phyloP scores from a whole-genome alignment of 306 rosid genomes.

The Phaseolus lunatus region DNA sequence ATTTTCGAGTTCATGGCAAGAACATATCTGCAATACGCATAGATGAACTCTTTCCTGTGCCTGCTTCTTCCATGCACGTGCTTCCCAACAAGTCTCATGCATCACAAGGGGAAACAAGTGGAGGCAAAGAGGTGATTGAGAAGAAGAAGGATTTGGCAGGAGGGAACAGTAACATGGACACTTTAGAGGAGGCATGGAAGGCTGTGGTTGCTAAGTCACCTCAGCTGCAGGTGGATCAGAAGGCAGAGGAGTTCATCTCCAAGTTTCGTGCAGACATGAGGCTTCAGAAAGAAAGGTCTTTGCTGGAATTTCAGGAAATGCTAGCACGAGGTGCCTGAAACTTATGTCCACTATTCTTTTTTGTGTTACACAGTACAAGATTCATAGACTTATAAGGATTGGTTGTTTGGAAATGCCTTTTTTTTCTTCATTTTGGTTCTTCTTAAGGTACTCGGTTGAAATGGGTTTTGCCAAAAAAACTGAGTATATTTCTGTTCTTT shows the following conservation, averaged over 20 bases:
- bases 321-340: slow-evolving; percentile 39
- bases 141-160: slow-evolving; percentile 13
- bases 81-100: not conserved
- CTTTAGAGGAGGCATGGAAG: slow-evolving; percentile 59
- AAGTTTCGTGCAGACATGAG: slow-evolving; percentile 54
- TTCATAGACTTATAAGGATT: not conserved
- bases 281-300: slow-evolving; percentile 52
- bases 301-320: slow-evolving; percentile 50
- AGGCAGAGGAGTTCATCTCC: slow-evolving; percentile 69
- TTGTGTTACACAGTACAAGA: not conserved
- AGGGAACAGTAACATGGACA: slow-evolving; percentile 23
- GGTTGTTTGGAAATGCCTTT: slow-evolving; percentile 24
- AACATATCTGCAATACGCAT: slow-evolving; percentile 58
- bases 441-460: not conserved
- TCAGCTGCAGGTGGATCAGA: slow-evolving; percentile 48
- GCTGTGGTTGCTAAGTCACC: slow-evolving; percentile 49
- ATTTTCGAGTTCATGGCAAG: slow-evolving; percentile 27
- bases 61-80: slow-evolving; percentile 1
- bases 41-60: slow-evolving; percentile 63
- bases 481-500: not conserved
- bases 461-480: not conserved
- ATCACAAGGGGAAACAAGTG: slow-evolving; percentile 49
- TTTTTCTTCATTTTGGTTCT: slow-evolving; percentile 5
- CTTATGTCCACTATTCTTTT: not conserved
- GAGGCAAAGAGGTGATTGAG: slow-evolving; percentile 34